Conservation (phyloP, 1,284 basidiomycete species). For the Volvariella surrecta region DNA sequence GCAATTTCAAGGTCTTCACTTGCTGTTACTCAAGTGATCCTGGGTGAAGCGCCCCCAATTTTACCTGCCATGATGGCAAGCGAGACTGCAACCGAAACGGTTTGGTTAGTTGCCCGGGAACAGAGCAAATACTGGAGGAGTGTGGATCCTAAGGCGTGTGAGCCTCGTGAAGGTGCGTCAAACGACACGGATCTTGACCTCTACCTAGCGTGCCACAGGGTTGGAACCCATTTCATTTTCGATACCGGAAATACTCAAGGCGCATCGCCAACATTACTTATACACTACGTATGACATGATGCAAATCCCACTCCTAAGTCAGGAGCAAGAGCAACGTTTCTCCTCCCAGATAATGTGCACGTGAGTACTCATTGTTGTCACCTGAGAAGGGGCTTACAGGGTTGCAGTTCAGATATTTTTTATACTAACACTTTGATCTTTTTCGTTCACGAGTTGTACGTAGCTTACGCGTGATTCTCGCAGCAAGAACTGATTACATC, state of each 20-base stretch:
- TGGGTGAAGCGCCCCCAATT: constrained; percentile 80
- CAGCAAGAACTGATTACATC: constrained; percentile 3
- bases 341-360: constrained; percentile 80
- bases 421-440: constrained; percentile 67
- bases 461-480: constrained; percentile 10
- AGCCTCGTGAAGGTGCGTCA: constrained; percentile 64
- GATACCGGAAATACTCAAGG: constrained; percentile 78
- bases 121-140: constrained; percentile 91
- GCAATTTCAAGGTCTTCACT: constrained; percentile 84
- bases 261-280: constrained; percentile 75
- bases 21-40: constrained; percentile 77
- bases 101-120: constrained; percentile 78
- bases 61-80: constrained; percentile 65
- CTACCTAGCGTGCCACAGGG: constrained; percentile 27
- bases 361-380: constrained; percentile 35
- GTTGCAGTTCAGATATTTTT: constrained; percentile 51
- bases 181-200: constrained; percentile 1
- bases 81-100: constrained; percentile 76
- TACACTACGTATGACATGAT: constrained; percentile 68
- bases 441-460: constrained; percentile 89
- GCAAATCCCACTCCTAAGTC: constrained; percentile 68
- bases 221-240: constrained; percentile 51
- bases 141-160: constrained; percentile 70
- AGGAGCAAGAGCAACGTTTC: constrained; percentile 61
- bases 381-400: constrained; percentile 3